phyloP scores from a whole-genome alignment of 495 filamentous ascomycete species.

The Penicillium steckii region DNA sequence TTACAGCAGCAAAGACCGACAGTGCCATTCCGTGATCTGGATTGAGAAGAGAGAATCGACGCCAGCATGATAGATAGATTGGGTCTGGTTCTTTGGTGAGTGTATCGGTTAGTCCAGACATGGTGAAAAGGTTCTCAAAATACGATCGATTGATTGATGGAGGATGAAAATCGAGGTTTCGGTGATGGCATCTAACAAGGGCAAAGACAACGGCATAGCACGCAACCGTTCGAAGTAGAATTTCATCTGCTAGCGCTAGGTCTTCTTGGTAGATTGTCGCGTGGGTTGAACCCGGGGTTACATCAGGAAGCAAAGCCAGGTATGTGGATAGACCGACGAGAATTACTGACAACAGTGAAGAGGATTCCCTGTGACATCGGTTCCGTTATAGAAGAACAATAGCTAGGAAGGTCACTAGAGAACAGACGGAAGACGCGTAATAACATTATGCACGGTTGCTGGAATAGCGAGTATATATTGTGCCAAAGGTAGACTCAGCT shows the following conservation, averaged over 20 bases:
- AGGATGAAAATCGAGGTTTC: conserved; percentile 17
- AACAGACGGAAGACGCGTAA: conserved; percentile 31
- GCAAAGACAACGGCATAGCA: conserved; percentile 34
- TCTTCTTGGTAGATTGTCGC: conserved; percentile 30
- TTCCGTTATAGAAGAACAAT: not conserved
- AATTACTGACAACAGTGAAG: conserved; percentile 30
- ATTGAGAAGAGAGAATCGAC: conserved; percentile 33
- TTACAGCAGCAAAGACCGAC: conserved; percentile 31
- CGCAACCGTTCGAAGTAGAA: conserved; percentile 28
- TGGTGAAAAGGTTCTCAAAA: conserved; percentile 35
- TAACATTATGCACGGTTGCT: conserved; percentile 20
- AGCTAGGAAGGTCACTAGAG: not conserved
- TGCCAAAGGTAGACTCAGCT: conserved; percentile 22
- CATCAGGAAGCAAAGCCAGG: conserved; percentile 22
- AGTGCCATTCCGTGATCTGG: conserved; percentile 38
- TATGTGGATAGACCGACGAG: conserved; percentile 35
- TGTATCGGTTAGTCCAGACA: conserved; percentile 28
- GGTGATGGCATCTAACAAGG: conserved; percentile 28
- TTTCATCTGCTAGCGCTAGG: conserved; percentile 16
- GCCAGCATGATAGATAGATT: conserved; percentile 27
- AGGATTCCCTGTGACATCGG: conserved; percentile 12
- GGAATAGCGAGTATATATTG: conserved; percentile 29
- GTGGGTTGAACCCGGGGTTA: conserved; percentile 20
- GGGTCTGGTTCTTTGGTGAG: conserved; percentile 16
- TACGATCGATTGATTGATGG: conserved; percentile 22